Base-by-base conservation (phyloP, 192 early-diverging fungal species). In the Thoreauomyces humboldtii region DNA sequence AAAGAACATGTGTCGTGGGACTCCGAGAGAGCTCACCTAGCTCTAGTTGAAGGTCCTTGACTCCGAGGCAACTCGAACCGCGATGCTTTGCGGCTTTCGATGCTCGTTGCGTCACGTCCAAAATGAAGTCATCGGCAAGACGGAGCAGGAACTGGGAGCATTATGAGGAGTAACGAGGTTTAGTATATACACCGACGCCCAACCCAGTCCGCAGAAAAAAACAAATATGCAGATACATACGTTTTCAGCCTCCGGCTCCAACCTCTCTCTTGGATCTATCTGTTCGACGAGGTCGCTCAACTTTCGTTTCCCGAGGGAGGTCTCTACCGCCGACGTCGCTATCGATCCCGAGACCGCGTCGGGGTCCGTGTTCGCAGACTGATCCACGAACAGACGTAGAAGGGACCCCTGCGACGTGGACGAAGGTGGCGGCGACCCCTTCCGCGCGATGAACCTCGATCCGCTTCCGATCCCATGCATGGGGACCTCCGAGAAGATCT, bases 1-100 rank as follows among this genome's bases (percentile, higher is more conserved):
- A 9, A 41, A 41, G 38, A 12, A 17, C 38, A 41, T 41, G 38
- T 41, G 9, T 41, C 17, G 9, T 41, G 9, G 17, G 17, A 19
- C 11, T 12, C 22, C 25, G 0, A 31, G 12, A 25, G 27, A 33
- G 1, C 65, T 29, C 36, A 67, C 65, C 65, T 12, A 67, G 65
- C 46, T 67, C 65, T 6, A 67, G 56, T 38, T 67, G 65, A 4
- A 67, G 34, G 36, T 67, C 65, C 34, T 67, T 67, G 65, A 67
- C 56, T 9, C 56, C 65, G 12, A 67, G 42, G 4, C 25, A 9
- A 27, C 21, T 17, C 21, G 41, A 25, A 28, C 46, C 56, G 1
- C 65, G 65, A 47, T 67, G 65, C 25, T 67, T 67, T 27, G 65
- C 65, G 5, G 54, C 55, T 59, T 67, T 67, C 11, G 19, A 50